phyloP scores from a whole-genome alignment of 495 filamentous ascomycete species.

The Evernia prunastri region DNA sequence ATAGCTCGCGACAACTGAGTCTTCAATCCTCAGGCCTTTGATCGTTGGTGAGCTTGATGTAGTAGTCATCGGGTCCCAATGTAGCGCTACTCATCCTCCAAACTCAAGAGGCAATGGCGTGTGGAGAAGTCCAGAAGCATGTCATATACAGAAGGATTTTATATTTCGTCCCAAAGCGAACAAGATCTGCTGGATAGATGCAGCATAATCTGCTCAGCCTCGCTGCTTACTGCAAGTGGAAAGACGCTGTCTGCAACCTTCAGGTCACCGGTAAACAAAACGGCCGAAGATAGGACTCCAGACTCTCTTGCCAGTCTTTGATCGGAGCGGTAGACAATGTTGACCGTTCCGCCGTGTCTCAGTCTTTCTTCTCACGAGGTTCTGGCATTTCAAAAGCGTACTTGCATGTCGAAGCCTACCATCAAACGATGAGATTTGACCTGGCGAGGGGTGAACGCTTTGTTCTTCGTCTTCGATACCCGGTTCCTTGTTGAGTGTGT shows the following conservation, averaged over 20 bases:
- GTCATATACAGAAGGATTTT: too few species aligned
- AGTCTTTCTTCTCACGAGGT: constrained; percentile 29
- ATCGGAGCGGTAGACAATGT: constrained; percentile 35
- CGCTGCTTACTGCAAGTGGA: constrained; percentile 43
- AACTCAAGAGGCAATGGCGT: constrained; percentile 45
- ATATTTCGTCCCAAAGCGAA: constrained; percentile 34
- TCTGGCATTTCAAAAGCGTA: constrained; percentile 40
- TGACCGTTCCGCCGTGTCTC: constrained; percentile 35
- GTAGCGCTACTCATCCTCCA: constrained; percentile 45
- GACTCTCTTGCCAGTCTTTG: constrained; percentile 28
- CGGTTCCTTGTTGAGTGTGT: constrained; percentile 16
- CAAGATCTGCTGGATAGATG: constrained; percentile 44
- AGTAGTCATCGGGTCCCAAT: constrained; percentile 43
- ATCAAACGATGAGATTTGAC: too few species aligned
- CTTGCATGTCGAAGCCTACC: too few species aligned
- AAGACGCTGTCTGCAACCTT: constrained; percentile 35
- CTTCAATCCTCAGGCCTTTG: background rate
- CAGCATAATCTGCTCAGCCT: constrained; percentile 45
- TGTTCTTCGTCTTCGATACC: constrained; percentile 23
- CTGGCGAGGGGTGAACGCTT: constrained; percentile 45
- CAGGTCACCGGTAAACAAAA: constrained; percentile 48
- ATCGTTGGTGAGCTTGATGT: constrained; percentile 30
- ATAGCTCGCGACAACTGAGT: background rate
- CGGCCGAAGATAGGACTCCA: constrained; percentile 37
- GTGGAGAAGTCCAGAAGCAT: constrained; percentile 51